These are phyloP conservation scores for Penicillium sp. DNA, from an alignment of 2,329 filamentous ascomycete genomes.

Conservation along the genomic window DNA sequence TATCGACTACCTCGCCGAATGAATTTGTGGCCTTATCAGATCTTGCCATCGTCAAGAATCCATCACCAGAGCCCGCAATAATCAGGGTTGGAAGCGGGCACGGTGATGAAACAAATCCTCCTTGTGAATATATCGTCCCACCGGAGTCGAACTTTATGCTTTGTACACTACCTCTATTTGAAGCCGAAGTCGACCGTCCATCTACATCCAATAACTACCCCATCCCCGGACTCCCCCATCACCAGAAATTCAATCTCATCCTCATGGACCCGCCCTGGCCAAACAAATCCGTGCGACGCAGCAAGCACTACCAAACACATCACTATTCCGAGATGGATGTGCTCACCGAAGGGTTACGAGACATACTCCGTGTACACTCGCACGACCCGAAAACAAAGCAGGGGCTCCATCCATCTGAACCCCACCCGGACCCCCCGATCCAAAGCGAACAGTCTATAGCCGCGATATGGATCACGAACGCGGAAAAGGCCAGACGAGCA, in stretches of 20 bases:
- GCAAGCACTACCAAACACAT: constrained; percentile 47
- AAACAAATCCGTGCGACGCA: constrained; percentile 59
- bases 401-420: constrained; percentile 26
- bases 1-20: constrained; percentile 35
- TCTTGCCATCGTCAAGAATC: constrained; percentile 35
- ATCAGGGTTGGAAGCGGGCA: constrained; percentile 15
- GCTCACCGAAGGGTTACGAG: constrained; percentile 38
- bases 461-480: constrained; percentile 64
- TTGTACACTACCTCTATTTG: constrained; percentile 33
- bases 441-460: constrained; percentile 40
- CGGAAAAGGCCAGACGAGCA: constrained; percentile 48
- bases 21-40: constrained; percentile 27
- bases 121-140: constrained; percentile 44
- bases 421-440: background rate
- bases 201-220: constrained; percentile 8
- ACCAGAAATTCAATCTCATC: constrained; percentile 56
- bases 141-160: constrained; percentile 51
- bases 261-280: constrained; percentile 65
- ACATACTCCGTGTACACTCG: constrained; percentile 49
- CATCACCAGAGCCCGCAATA: constrained; percentile 19
- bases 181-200: background rate
- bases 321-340: constrained; percentile 29
- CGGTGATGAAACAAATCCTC: constrained; percentile 22
- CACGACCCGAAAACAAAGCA: constrained; percentile 26
- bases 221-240: constrained; percentile 27